A percentile compares a stretch with the other conserved stretches of the same genome.
Conservation (phyloP, 495 filamentous ascomycete genomes). For the Lepraria neglecta region DNA sequence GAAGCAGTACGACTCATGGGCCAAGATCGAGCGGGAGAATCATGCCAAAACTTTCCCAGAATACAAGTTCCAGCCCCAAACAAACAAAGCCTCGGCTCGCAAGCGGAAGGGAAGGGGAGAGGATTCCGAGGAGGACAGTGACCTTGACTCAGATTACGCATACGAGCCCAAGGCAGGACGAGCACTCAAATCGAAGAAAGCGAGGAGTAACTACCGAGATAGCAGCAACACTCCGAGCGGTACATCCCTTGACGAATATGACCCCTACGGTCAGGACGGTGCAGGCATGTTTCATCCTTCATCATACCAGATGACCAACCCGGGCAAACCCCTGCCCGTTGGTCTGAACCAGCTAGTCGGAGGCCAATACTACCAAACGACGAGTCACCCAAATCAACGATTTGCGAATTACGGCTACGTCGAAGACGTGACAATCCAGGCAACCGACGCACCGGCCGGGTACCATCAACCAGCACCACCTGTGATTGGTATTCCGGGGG, state of each 20-base stretch:
- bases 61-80: conserved; percentile 92
- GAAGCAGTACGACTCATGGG: conserved; percentile 73
- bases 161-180: conserved; percentile 29
- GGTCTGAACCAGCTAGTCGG: conserved; percentile 47
- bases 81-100: conserved; percentile 48
- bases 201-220: conserved; percentile 18
- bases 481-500: conserved; percentile 50
- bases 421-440: conserved; percentile 48
- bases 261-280: conserved; percentile 15
- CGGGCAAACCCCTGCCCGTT: conserved; percentile 51
- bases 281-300: conserved; percentile 38
- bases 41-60: conserved; percentile 81
- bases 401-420: conserved; percentile 34
- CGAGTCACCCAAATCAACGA: conserved; percentile 40
- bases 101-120: conserved; percentile 46
- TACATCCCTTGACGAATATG: conserved; percentile 24
- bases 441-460: conserved; percentile 34
- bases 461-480: conserved; percentile 29
- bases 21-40: conserved; percentile 75
- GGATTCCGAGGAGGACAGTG: conserved; percentile 35
- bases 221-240: conserved; percentile 25
- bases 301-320: conserved; percentile 56
- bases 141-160: conserved; percentile 35
- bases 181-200: conserved; percentile 30
- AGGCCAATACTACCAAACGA: conserved; percentile 58